These are phyloP conservation scores for Conringia planisiliqua DNA, from an alignment of 345 rosid species.

Conservation along the genomic window DNA sequence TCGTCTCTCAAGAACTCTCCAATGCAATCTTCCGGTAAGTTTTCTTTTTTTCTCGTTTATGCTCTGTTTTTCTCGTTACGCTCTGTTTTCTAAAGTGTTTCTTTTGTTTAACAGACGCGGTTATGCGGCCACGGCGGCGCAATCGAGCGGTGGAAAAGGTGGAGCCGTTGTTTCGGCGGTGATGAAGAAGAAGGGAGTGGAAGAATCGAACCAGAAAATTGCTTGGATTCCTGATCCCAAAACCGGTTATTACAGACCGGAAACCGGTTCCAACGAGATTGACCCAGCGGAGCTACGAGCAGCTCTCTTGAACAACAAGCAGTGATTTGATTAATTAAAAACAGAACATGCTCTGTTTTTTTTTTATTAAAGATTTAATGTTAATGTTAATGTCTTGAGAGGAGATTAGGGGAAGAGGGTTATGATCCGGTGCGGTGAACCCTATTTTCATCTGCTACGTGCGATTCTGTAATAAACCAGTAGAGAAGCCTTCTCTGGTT, in stretches of 20 bases:
- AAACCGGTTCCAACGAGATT: constrained; percentile 52
- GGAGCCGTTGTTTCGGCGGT: constrained; percentile 25
- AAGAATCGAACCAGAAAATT: constrained; percentile 41
- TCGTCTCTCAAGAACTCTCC: constrained; percentile 34
- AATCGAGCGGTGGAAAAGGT: constrained; percentile 28
- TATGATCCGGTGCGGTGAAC: constrained; percentile 22
- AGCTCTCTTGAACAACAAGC: constrained; percentile 55
- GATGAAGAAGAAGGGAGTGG: constrained; percentile 51
- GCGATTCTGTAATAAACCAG: constrained; percentile 2
- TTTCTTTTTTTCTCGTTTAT: background rate
- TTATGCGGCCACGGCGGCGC: constrained; percentile 32
- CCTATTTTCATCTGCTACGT: constrained; percentile 17
- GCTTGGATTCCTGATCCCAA: constrained; percentile 86
- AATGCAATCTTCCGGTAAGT: constrained; percentile 34
- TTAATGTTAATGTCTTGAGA: background rate
- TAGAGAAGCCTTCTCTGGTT: background rate
- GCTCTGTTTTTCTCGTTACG: background rate
- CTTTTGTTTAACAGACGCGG: constrained; percentile 28
- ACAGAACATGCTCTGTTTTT: background rate
- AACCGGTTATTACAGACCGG: constrained; percentile 85
- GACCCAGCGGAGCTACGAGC: constrained; percentile 73
- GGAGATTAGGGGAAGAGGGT: constrained; percentile 21
- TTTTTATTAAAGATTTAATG: constrained; percentile 1
- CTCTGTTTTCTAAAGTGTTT: constrained; percentile 10
- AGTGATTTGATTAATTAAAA: constrained; percentile 26